A percentile compares a stretch with the other conserved stretches of the same genome.
Evolutionary conservation across 73 alveolate species (phyloP).

Genomic region (Vitrella brassicaformis): DNA sequence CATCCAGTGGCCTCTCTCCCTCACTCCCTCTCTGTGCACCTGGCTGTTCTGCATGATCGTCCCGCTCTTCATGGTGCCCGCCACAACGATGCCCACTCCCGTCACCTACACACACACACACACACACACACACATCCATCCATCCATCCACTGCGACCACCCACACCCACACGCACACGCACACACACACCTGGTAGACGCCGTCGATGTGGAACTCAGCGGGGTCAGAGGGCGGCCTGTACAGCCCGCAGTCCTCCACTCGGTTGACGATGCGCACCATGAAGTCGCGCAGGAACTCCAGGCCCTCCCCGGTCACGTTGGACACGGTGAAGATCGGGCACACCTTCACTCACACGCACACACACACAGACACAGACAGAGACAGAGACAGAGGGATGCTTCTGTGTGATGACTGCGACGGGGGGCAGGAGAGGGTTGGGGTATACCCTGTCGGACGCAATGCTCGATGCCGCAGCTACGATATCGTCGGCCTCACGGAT

Average conservation of each 20-base stretch:
- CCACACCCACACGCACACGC: not conserved
- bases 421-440: too few relatives aligned
- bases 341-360: too few relatives aligned
- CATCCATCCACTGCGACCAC: not conserved
- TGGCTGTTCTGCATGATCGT: constrained; percentile 31
- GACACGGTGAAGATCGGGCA: constrained; percentile 73
- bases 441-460: not conserved
- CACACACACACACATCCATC: not conserved
- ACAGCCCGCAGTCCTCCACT: constrained; percentile 40
- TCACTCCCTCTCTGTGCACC: too few relatives aligned
- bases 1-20: too few relatives aligned
- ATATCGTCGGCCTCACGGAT: constrained; percentile 7
- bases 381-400: too few relatives aligned
- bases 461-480: constrained; percentile 16
- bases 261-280: constrained; percentile 44
- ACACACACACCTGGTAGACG: constrained; percentile 37
- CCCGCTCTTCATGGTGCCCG: constrained; percentile 66
- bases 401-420: too few relatives aligned
- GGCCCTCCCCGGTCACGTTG: constrained; percentile 76
- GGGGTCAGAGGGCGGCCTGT: constrained; percentile 60
- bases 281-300: constrained; percentile 42
- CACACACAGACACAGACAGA: too few relatives aligned
- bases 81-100: constrained; percentile 75
- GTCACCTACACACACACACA: constrained; percentile 18
- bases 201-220: constrained; percentile 75